These are phyloP conservation scores for Phytophthora palmivora DNA, from an alignment of 352 stramenopile genomes.

Conservation along the genomic window DNA sequence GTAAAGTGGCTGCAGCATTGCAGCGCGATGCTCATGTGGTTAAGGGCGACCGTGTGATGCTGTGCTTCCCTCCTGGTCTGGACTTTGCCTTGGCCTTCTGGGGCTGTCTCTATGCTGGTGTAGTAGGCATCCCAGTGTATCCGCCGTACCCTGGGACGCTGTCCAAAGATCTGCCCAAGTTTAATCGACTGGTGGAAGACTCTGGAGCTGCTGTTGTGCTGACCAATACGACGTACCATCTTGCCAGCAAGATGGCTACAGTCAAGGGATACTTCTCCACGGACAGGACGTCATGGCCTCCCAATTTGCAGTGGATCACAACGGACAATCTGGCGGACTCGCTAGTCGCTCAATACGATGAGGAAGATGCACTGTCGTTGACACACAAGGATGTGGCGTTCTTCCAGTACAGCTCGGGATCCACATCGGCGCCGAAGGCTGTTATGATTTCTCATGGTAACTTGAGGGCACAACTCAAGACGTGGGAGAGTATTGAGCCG, in stretches of 20 bases:
- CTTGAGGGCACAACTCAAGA: conserved; percentile 73
- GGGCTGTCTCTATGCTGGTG: conserved; percentile 81
- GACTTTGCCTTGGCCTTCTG: conserved; percentile 85
- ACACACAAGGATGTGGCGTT: conserved; percentile 74
- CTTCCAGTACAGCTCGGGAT: conserved; percentile 88
- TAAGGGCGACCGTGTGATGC: conserved; percentile 79
- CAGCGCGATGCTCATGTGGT: conserved; percentile 52
- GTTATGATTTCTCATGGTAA: conserved; percentile 89
- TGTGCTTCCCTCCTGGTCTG: conserved; percentile 77
- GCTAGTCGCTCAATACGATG: conserved; percentile 56
- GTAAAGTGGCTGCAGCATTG: conserved; percentile 65
- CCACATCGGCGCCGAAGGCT: conserved; percentile 80
- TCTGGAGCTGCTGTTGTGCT: conserved; percentile 69
- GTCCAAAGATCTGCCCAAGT: conserved; percentile 81
- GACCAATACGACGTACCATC: conserved; percentile 81
- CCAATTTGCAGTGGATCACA: conserved; percentile 74
- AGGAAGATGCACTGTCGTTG: conserved; percentile 45
- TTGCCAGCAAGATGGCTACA: conserved; percentile 82
- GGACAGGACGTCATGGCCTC: conserved; percentile 63
- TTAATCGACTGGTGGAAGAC: conserved; percentile 80
- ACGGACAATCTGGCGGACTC: conserved; percentile 71
- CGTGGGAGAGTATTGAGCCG: conserved; percentile 69
- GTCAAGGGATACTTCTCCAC: conserved; percentile 81
- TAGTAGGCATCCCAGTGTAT: conserved; percentile 77
- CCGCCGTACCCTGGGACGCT: conserved; percentile 77